Percentiles rank a stretch among this genome's conserved stretches.
Evolutionary conservation across 306 rosid species (phyloP).

Genomic region (Lathyrus sativus): DNA sequence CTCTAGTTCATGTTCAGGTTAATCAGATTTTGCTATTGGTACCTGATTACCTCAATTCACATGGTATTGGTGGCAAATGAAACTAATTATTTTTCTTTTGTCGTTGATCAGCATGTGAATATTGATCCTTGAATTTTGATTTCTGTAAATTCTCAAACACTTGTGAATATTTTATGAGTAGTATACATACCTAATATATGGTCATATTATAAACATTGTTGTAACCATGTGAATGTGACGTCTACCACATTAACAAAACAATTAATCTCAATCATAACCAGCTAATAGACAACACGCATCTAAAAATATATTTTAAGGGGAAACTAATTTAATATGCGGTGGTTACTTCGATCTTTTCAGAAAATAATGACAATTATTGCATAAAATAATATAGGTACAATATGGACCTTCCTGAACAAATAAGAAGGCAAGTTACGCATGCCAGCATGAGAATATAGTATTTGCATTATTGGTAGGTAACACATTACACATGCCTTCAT

Average conservation of each 20-base stretch:
- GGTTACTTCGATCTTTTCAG: slow-evolving; percentile 19
- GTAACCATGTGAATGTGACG: not conserved
- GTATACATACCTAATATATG: not conserved
- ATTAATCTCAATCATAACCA: slow-evolving; percentile 23
- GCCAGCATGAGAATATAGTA: slow-evolving; percentile 26
- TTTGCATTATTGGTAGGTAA: slow-evolving; percentile 36
- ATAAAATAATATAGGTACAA: not conserved
- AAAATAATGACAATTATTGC: slow-evolving; percentile 13
- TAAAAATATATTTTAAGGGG: not conserved
- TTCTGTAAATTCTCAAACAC: not conserved
- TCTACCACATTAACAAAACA: slow-evolving; percentile 5
- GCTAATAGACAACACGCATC: slow-evolving; percentile 19
- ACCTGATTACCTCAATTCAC: not conserved
- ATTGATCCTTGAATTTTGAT: not conserved
- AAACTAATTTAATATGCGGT: slow-evolving; percentile 10
- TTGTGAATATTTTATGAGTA: not conserved
- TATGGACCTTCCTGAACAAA: slow-evolving; percentile 14
- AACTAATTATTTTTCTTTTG: not conserved
- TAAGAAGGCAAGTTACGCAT: slow-evolving; percentile 18
- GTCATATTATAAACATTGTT: not conserved
- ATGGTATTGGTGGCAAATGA: not conserved
- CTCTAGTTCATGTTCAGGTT: not conserved
- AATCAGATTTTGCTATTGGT: not conserved
- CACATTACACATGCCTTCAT: slow-evolving; percentile 15
- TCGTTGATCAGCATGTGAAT: not conserved